Base-by-base conservation (phyloP, 352 stramenopile genomes). In the Plasmopara muralis region DNA sequence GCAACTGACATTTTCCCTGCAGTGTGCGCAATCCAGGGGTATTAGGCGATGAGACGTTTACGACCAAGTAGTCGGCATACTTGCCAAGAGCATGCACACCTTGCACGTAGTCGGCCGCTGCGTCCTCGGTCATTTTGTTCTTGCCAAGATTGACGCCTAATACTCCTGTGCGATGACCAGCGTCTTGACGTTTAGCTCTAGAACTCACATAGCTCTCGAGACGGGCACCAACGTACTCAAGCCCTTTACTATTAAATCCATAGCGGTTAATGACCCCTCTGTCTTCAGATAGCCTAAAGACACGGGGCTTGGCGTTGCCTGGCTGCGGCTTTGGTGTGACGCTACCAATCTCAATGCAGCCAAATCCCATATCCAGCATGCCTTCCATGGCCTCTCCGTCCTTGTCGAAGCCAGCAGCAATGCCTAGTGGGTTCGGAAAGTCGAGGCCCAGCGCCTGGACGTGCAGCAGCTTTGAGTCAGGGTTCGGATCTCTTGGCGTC, bases 391-490 rank as follows among this genome's bases (percentile, higher is more conserved):
- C 91, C 44, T 95, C 82, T 14, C 74, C 95, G 64, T 98, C 72
- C 70, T 99, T 99, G 68, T 99, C 96, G 69, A 98, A 99, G 45
- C 96, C 96, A 0, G 96, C 96, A 2, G 96, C 95, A 52, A 99
- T 88, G 16, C 96, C 95, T 40, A 99, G 66, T 12, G 89, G 88
- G 63, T 97, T 98, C 5, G 77, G 53, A 48, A 98, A 97, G 20
- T 77, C 60, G 0, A 92, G 70, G 0, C 79, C 79, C 38, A 93
- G 75, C 8, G 58, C 64, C 5, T 76, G 60, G 5, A 91, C 63
- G 9, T 62, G 57, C 33, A 93, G 66, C 38, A 85, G 67, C 46
- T 68, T 47, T 16, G 78, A 64, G 47, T 93, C 83, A 5, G 33
- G 31, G 16, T 70, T 52, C 0, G 69, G 64, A 44, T 89, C 77